phyloP scores from a whole-genome alignment of 2,329 filamentous ascomycete species.

The Fusarium sp. region DNA sequence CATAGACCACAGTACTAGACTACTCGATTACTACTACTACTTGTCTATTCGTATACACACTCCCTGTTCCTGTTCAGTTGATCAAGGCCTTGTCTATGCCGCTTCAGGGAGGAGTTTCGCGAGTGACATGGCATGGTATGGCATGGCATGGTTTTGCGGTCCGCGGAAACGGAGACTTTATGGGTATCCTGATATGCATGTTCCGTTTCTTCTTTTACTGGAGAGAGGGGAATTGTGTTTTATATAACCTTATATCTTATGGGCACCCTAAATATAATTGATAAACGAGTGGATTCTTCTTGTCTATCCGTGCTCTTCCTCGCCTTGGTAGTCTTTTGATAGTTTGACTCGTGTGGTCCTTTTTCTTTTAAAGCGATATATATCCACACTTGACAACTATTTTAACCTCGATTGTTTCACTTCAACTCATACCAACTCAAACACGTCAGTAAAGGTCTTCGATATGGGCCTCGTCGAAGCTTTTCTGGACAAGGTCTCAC shows the following conservation, averaged over 20 bases:
- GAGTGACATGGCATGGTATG: slow-evolving; percentile 29
- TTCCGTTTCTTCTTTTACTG: not conserved
- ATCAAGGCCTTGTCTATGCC: slow-evolving; percentile 1
- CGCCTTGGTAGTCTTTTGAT: no score
- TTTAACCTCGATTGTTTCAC: not conserved
- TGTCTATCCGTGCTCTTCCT: slow-evolving; percentile 1
- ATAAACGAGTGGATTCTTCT: not conserved
- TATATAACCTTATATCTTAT: not conserved
- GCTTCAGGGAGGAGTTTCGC: slow-evolving; percentile 24
- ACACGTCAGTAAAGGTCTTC: not conserved
- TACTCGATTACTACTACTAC: no score
- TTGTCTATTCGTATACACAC: no score
- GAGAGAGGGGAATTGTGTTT: not conserved
- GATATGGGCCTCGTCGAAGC: slow-evolving; percentile 66
- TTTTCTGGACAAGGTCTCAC: slow-evolving; percentile 60
- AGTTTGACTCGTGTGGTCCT: no score
- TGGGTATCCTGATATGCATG: slow-evolving; percentile 28
- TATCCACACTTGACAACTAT: slow-evolving; percentile 7
- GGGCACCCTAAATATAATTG: not conserved
- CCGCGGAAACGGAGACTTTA: slow-evolving; percentile 28
- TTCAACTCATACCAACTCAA: not conserved
- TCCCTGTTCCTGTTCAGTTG: no score
- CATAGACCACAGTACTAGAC: no score
- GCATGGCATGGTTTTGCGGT: slow-evolving; percentile 28
- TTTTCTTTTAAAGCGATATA: not conserved